Evolutionary conservation across 2,329 filamentous ascomycete genomes (phyloP).

Genomic region (Trichophyton rubrum): DNA sequence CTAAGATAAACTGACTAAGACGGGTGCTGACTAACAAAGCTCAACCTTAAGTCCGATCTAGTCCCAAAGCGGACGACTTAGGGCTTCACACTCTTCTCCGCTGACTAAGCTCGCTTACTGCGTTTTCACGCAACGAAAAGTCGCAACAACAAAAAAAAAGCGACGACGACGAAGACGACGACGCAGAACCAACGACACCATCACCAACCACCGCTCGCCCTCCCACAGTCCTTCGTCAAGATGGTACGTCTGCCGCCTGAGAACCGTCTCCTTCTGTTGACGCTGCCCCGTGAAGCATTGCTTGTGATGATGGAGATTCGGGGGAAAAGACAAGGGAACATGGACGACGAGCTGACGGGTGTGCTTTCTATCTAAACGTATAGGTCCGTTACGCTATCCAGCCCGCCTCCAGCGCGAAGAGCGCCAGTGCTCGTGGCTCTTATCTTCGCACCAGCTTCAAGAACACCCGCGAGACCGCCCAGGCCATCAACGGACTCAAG

Average conservation of each 20-base stretch:
- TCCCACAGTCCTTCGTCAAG: constrained; percentile 29
- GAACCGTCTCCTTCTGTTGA: background rate
- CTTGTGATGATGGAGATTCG: background rate
- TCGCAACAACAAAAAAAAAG: constrained; percentile 17
- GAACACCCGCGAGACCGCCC: constrained; percentile 99
- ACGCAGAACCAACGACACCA: constrained; percentile 20
- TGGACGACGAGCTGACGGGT: background rate
- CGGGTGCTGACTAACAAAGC: background rate
- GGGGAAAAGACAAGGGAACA: too few relatives aligned
- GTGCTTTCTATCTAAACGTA: background rate
- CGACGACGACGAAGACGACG: constrained; percentile 14
- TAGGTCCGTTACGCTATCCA: constrained; percentile 95
- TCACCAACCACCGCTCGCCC: constrained; percentile 28
- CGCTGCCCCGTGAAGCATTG: background rate
- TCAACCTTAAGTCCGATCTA: background rate
- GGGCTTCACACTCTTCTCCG: constrained; percentile 21
- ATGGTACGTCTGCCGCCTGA: constrained; percentile 28
- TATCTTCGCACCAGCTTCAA: constrained; percentile 99
- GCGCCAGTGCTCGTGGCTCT: constrained; percentile 92
- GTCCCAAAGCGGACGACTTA: constrained; percentile 23
- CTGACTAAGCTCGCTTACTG: constrained; percentile 13
- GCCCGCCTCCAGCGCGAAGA: constrained; percentile 78
- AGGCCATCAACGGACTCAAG: constrained; percentile 99
- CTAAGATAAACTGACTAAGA: background rate
- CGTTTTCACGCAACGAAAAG: background rate